phyloP scores from a whole-genome alignment of 257 asterid genomes.

The Solanum tarapatanum region DNA sequence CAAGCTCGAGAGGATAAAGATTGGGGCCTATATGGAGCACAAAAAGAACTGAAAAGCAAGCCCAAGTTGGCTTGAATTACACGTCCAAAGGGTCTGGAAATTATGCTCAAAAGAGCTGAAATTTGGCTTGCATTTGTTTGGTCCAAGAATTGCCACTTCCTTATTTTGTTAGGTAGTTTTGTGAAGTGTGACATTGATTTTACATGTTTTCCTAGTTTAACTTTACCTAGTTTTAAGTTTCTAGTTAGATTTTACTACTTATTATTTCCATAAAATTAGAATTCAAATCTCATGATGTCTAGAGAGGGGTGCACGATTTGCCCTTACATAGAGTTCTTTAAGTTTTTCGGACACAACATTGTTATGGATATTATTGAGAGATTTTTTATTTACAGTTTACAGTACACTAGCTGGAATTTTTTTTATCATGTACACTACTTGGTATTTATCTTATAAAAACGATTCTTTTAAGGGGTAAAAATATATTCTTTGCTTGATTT shows the following conservation, averaged over 20 bases:
- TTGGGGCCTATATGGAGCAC: background rate
- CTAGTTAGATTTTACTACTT: background rate
- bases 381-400: background rate
- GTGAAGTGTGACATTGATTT: background rate
- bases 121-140: background rate
- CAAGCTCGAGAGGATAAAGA: background rate
- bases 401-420: background rate
- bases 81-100: background rate
- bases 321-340: background rate
- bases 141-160: background rate
- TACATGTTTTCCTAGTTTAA: background rate
- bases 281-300: background rate
- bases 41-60: background rate
- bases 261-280: background rate
- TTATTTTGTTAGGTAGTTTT: background rate
- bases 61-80: background rate
- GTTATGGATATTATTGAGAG: background rate
- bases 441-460: background rate
- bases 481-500: background rate
- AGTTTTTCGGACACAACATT: background rate
- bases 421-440: background rate
- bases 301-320: background rate
- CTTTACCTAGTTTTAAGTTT: background rate
- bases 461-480: background rate
- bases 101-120: background rate